These are phyloP conservation scores for Inga leiocalycina DNA, from an alignment of 306 rosid genomes.

Conservation along the genomic window DNA sequence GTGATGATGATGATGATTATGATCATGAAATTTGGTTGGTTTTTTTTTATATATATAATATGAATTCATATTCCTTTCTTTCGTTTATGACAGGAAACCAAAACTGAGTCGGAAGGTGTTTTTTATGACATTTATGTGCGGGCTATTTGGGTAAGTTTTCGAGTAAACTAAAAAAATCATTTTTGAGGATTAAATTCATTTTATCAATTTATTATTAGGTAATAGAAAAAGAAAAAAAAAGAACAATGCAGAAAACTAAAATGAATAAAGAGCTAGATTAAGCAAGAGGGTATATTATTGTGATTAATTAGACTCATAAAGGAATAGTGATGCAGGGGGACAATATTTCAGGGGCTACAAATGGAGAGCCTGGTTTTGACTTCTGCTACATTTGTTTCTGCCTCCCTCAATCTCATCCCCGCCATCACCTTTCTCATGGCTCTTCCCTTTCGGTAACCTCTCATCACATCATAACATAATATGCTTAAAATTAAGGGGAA, in stretches of 20 bases:
- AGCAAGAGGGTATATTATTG: background rate
- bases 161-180: background rate
- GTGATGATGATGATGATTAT: no score
- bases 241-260: background rate
- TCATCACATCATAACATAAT: background rate
- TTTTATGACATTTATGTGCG: constrained; percentile 48
- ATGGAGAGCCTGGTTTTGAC: constrained; percentile 16
- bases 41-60: no score
- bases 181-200: background rate
- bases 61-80: background rate
- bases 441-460: background rate
- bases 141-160: constrained; percentile 55
- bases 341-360: constrained; percentile 4
- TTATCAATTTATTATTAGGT: no score
- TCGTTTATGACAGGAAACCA: constrained; percentile 42
- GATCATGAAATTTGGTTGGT: no score
- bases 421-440: constrained; percentile 27
- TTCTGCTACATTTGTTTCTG: constrained; percentile 18
- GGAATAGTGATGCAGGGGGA: background rate
- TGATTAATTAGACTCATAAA: background rate
- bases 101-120: constrained; percentile 48
- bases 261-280: background rate
- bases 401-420: constrained; percentile 9
- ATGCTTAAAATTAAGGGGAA: no score
- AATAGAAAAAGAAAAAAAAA: background rate